A percentile compares a stretch with the other conserved stretches of the same genome.
Evolutionary conservation across 306 rosid species (phyloP).

Genomic region (Prunus davidiana): DNA sequence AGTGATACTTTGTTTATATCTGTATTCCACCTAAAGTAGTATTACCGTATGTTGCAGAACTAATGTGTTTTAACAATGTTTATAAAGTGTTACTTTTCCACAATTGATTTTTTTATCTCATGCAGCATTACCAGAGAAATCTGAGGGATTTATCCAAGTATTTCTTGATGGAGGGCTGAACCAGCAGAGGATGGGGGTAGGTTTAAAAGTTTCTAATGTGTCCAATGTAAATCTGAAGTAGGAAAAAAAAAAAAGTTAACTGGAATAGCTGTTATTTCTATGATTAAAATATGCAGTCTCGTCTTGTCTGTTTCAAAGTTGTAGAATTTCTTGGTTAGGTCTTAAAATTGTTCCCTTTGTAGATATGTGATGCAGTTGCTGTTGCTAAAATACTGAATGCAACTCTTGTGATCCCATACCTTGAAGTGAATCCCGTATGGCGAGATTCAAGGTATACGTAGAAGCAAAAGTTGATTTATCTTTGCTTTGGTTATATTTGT

Average conservation of each 20-base stretch:
- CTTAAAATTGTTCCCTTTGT: conserved; percentile 18
- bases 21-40: not conserved
- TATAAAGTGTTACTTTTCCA: conserved; percentile 14
- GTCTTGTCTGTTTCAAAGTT: conserved; percentile 6
- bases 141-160: conserved; percentile 83
- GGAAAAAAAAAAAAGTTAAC: not conserved
- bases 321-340: conserved; percentile 10
- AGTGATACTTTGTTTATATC: not conserved
- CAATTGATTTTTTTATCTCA: conserved; percentile 18
- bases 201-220: conserved; percentile 21
- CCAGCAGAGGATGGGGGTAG: conserved; percentile 99
- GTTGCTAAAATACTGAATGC: conserved; percentile 93
- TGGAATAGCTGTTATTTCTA: not conserved
- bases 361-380: conserved; percentile 99
- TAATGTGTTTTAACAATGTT: not conserved
- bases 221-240: not conserved
- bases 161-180: conserved; percentile 98
- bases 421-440: conserved; percentile 97
- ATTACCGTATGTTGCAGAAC: not conserved
- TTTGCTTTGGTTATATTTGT: conserved; percentile 9
- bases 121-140: conserved; percentile 72
- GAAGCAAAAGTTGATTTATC: conserved; percentile 3
- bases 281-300: not conserved
- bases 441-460: conserved; percentile 69
- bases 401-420: conserved; percentile 90